Evolutionary conservation across 2,329 filamentous ascomycete species (phyloP), one percentile per base, ranked within the genome.

Genomic region (Stemphylium lycopersici): DNA sequence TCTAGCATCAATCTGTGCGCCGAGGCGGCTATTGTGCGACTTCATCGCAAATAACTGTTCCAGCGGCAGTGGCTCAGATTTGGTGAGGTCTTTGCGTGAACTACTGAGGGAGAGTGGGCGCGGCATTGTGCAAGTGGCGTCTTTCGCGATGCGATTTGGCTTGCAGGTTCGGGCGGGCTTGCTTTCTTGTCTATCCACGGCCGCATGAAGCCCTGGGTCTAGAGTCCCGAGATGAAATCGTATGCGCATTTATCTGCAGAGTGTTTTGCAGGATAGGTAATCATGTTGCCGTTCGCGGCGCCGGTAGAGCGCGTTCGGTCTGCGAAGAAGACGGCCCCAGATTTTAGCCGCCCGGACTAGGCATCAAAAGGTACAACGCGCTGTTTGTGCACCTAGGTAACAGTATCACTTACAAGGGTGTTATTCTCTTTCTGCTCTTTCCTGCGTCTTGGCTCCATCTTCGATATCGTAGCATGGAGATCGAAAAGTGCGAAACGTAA

Each of bases 1-100:
- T 22, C 41, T 40, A 51, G 41, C 48, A 24, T 31, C 34, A 39
- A 51, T 24, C 33, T 16, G 18, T 32, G 41, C 34, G 34, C 48
- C 48, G 34, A 38, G n/a, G 18, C 20, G 38, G 32, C 31, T 11
- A 44, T 37, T 31, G 29, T 26, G 42, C 42, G 32, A 32, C 32
- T 34, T 18, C 7, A 24, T 26, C 32, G 32, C 42, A 36, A 26
- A 24, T 11, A 10, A 16, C 12, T 16, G 18, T 26, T 11, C 8
- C 31, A 15, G 18, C 32, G 18, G 32, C 20, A 34, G 29, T 10
- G 29, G 29, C 16, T 43, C 29, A 13, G 4, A 16, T 13, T 32
- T 10, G 18, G 16, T 43, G 40, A 5, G 40, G 29, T 22, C 12
- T 2, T 13, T 32, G 11, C 8, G 6, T 32, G 26, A 29, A 26